phyloP scores from a whole-genome alignment of 2,329 filamentous ascomycete species.

The Phoma sp. region DNA sequence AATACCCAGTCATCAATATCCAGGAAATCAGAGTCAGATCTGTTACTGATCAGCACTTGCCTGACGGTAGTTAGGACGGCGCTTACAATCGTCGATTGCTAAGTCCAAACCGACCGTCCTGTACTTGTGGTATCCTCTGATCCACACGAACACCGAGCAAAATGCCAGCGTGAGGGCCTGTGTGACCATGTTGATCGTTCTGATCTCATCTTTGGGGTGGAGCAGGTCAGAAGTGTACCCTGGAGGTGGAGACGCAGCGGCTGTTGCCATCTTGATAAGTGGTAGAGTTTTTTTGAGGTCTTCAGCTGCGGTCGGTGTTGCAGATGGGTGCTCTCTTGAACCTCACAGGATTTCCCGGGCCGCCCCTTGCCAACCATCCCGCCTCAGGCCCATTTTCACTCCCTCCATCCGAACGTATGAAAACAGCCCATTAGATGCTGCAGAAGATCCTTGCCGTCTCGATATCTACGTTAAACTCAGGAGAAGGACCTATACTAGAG shows the following conservation, averaged over 20 bases:
- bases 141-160: conserved; percentile 15
- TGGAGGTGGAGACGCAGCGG: conserved; percentile 11
- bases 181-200: conserved; percentile 18
- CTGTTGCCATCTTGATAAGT: conserved; percentile 2
- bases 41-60: neutral
- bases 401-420: conserved; percentile 2
- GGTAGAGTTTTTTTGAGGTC: neutral
- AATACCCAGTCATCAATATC: conserved; percentile 17
- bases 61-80: neutral
- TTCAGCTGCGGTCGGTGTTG: no score
- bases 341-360: no score
- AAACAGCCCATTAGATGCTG: neutral
- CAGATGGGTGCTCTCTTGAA: no score
- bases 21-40: conserved; percentile 15
- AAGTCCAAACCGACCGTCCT: conserved; percentile 9
- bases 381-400: neutral
- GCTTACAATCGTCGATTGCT: conserved; percentile 20
- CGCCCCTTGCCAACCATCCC: neutral
- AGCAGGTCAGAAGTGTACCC: conserved; percentile 12
- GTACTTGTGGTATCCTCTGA: conserved; percentile 15
- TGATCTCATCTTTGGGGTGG: conserved; percentile 15
- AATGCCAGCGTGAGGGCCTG: conserved; percentile 15
- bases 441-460: conserved; percentile 5
- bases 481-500: conserved; percentile 1
- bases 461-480: conserved; percentile 2